phyloP scores from a whole-genome alignment of 2,329 filamentous ascomycete species.

The Biscogniauxia mediterranea region DNA sequence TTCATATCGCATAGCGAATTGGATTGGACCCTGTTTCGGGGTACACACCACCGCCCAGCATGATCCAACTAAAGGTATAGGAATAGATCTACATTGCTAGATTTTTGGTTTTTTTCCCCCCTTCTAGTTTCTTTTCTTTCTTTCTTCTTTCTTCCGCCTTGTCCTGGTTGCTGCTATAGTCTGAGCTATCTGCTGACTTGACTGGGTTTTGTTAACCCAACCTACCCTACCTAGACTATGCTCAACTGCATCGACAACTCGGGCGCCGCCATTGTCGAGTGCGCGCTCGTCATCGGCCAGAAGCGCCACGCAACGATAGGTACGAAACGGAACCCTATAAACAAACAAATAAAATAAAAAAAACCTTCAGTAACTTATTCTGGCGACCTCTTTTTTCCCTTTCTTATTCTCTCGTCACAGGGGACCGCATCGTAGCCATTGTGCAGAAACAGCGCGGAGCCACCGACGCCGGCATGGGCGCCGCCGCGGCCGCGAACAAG shows the following conservation, averaged over 20 bases:
- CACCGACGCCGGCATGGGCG: slow-evolving; percentile 68
- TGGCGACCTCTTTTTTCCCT: background rate
- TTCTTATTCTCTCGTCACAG: slow-evolving; percentile 44
- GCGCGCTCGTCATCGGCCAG: slow-evolving; percentile 87
- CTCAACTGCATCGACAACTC: slow-evolving; percentile 99
- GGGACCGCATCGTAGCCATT: slow-evolving; percentile 95
- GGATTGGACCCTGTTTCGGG: slow-evolving; percentile 16
- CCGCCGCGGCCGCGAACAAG: slow-evolving; percentile 77
- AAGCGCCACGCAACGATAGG: slow-evolving; percentile 87
- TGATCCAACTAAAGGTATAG: slow-evolving; percentile 86
- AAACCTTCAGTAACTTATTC: background rate
- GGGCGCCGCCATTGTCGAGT: slow-evolving; percentile 94
- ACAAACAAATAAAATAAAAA: no score
- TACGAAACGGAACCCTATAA: slow-evolving; percentile 39
- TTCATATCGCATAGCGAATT: slow-evolving; percentile 6
- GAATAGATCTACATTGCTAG: background rate
- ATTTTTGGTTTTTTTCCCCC: background rate
- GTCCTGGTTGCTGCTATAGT: background rate
- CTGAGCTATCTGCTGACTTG: background rate
- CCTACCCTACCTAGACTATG: slow-evolving; percentile 66
- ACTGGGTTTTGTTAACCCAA: no score
- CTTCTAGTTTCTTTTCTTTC: background rate
- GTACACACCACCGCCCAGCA: slow-evolving; percentile 50
- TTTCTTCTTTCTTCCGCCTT: background rate
- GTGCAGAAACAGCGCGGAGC: slow-evolving; percentile 93